Base-by-base conservation (phyloP, 768 basidiomycete species). In the Leccinum imitatum region DNA sequence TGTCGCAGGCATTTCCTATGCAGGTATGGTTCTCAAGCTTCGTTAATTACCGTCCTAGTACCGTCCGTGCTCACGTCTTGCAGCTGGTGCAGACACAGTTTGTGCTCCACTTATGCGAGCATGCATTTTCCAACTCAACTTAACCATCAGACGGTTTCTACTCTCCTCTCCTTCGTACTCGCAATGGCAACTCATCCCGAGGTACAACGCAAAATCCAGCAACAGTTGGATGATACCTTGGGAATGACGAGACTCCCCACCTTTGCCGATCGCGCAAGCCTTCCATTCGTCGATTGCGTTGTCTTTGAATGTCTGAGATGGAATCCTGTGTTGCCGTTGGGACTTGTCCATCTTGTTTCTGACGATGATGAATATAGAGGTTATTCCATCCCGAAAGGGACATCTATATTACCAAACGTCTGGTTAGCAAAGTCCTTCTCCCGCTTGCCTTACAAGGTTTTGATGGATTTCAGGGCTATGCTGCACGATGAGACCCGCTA, bases 141-240 rank as follows among this genome's bases (percentile, higher is more conserved):
- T 25, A 4, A 35, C 31, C 52, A 25, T 14, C 37, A 86, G 85
- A 85, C 82, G 3, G 76, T 80, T 13, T 78, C 82, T 14, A 73
- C 79, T 14, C 68, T 85, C 41, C 73, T 79, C 41, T 75, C 78
- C 4, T 84, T 86, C 65, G 61, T 83, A 25, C 77, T 85, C 11
- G 80, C 83, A 4, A 84, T 86, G 82, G 72, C 81, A 50, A 73
- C 80, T 31, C 67, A 84, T 67, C 85, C 85, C 17, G 72, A 80
- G 3, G 77, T 82, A 17, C 77, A 81, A 54, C 71, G 69, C 61
- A 79, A 77, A 67, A 78, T 76, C 9, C 85, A 85, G 63, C 71
- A 72, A 50, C 82, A 87, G 68, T 71, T 87, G 44, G 84, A 86
- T 67, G 63, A 61, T 51, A 76, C 82, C 7, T 70, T 80, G 59